Conservation (phyloP, 352 stramenopile genomes). For the Chrysophaeum taylorii region DNA sequence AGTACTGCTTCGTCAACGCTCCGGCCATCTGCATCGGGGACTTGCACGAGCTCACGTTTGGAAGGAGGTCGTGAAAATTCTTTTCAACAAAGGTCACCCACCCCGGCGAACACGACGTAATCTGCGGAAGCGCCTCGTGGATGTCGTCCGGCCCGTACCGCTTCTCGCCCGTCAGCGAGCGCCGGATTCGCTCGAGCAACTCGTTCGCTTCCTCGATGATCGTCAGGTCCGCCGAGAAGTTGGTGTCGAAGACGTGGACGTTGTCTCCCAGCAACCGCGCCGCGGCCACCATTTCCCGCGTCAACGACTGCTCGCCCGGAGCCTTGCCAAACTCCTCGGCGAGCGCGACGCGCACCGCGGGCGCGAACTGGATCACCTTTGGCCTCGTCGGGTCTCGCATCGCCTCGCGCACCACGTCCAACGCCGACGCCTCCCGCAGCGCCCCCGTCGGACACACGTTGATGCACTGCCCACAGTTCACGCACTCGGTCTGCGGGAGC, state of each 20-base stretch:
- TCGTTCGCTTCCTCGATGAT: conserved; percentile 80
- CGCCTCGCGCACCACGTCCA: too few species aligned
- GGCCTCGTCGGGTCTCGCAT: too few species aligned
- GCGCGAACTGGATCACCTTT: conserved; percentile 38
- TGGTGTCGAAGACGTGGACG: conserved; percentile 80
- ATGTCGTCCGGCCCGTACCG: too few species aligned
- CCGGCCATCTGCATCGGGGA: too few species aligned
- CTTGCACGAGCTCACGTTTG: conserved; percentile 79
- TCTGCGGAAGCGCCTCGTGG: conserved; percentile 68
- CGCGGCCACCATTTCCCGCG: conserved; percentile 35
- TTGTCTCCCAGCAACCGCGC: conserved; percentile 57
- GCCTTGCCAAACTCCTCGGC: conserved; percentile 37
- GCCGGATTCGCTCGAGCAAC: conserved; percentile 64
- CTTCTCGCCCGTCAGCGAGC: conserved; percentile 53
- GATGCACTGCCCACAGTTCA: too few species aligned
- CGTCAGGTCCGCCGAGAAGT: conserved; percentile 71
- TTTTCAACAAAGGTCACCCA: conserved; percentile 88
- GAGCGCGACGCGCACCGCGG: conserved; percentile 38
- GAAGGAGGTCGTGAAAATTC: conserved; percentile 74
- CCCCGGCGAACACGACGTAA: conserved; percentile 82
- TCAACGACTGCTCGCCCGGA: conserved; percentile 32
- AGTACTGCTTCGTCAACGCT: too few species aligned
- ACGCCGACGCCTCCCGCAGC: too few species aligned
- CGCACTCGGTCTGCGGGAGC: too few species aligned
- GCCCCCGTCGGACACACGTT: too few species aligned